Conservation (phyloP, 208 protist genomes). For the Wallacemonas sp. region DNA sequence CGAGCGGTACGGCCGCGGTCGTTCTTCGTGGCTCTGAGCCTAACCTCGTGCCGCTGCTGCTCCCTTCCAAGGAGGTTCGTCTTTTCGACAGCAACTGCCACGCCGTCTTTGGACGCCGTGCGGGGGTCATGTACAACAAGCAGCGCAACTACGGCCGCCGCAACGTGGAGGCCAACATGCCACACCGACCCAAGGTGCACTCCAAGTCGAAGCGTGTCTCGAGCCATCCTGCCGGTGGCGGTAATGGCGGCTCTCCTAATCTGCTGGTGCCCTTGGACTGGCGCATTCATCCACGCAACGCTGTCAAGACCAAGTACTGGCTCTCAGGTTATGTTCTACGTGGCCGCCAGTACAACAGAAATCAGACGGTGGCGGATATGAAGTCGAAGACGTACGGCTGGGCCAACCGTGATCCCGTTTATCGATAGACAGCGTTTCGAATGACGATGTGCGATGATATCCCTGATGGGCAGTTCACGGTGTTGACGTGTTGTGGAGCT, state of each 20-base stretch:
- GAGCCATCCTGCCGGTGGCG: slow-evolving; percentile 85
- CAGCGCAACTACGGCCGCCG: slow-evolving; percentile 76
- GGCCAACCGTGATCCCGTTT: slow-evolving; percentile 88
- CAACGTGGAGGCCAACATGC: slow-evolving; percentile 82
- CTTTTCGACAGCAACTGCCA: slow-evolving; percentile 87
- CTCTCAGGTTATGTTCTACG: slow-evolving; percentile 91
- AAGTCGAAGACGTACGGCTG: slow-evolving; percentile 92
- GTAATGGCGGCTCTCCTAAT: slow-evolving; percentile 85
- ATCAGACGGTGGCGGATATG: slow-evolving; percentile 84
- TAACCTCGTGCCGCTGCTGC: slow-evolving; percentile 84
- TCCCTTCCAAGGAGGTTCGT: slow-evolving; percentile 92
- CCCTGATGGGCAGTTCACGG: too few species aligned
- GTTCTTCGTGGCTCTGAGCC: slow-evolving; percentile 86
- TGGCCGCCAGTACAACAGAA: slow-evolving; percentile 85
- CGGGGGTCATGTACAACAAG: slow-evolving; percentile 89
- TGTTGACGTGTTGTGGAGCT: too few species aligned
- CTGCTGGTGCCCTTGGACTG: slow-evolving; percentile 91
- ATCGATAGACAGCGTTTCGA: slow-evolving; percentile 39
- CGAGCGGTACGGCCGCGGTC: slow-evolving; percentile 85
- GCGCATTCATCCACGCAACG: slow-evolving; percentile 86
- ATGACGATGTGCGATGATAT: not conserved
- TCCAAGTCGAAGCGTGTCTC: slow-evolving; percentile 88
- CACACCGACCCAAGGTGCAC: slow-evolving; percentile 81
- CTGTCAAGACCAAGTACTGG: slow-evolving; percentile 92
- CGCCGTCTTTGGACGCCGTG: slow-evolving; percentile 86